Evolutionary conservation across 306 rosid species (phyloP).

Genomic region (Cucurbita moschata): DNA sequence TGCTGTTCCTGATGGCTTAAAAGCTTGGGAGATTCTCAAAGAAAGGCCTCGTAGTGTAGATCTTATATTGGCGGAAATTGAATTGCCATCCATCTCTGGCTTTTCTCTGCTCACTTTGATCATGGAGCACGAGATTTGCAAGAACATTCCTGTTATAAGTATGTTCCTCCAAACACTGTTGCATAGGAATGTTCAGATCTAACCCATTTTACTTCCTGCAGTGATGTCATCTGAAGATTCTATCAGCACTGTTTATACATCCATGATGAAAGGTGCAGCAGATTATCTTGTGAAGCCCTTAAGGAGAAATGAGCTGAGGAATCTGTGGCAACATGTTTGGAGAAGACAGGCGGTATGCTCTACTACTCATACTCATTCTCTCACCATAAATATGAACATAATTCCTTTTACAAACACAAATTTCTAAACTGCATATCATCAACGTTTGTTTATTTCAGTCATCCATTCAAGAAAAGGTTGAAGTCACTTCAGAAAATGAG

Average conservation of each 20-base stretch:
- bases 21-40: slow-evolving; percentile 91
- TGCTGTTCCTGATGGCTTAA: slow-evolving; percentile 85
- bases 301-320: slow-evolving; percentile 75
- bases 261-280: slow-evolving; percentile 90
- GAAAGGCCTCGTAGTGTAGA: slow-evolving; percentile 54
- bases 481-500: slow-evolving; percentile 71
- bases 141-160: slow-evolving; percentile 93
- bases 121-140: slow-evolving; percentile 84
- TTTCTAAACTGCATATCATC: slow-evolving; percentile 3
- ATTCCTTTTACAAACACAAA: background rate
- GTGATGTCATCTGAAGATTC: slow-evolving; percentile 96
- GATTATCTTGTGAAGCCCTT: slow-evolving; percentile 94
- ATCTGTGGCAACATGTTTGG: slow-evolving; percentile 99
- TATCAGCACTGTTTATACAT: slow-evolving; percentile 65
- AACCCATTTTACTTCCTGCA: slow-evolving; percentile 18
- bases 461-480: slow-evolving; percentile 34
- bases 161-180: slow-evolving; percentile 11
- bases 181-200: slow-evolving; percentile 4
- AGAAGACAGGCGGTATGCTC: slow-evolving; percentile 70
- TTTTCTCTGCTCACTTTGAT: slow-evolving; percentile 74
- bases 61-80: slow-evolving; percentile 83
- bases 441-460: slow-evolving; percentile 35
- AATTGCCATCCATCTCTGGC: slow-evolving; percentile 87
- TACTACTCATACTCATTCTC: no score
- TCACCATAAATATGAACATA: no score